Percentiles rank a stretch among this genome's conserved stretches.
Conservation (phyloP, 176 grass and related monocot genomes). For the Alopecurus myosuroides region DNA sequence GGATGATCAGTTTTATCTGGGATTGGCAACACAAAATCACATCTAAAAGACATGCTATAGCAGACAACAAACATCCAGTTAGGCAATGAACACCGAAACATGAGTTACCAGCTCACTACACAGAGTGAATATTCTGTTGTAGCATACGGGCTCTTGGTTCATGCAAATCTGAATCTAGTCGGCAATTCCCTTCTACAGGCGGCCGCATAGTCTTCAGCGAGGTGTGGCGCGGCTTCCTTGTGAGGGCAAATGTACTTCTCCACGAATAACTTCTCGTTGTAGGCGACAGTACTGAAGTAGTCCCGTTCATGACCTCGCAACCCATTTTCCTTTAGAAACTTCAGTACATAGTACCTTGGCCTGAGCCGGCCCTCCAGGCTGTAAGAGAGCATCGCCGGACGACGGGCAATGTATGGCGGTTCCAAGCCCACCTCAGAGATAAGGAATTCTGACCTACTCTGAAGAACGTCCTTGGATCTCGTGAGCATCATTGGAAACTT, state of each 20-base stretch:
- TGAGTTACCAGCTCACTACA: neutral
- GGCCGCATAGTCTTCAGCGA: neutral
- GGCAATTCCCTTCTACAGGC: neutral
- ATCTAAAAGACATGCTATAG: neutral
- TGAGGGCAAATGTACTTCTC: conserved; percentile 23
- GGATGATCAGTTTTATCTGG: neutral
- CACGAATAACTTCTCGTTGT: neutral
- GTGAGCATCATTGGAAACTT: rapidly evolving
- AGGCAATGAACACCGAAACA: neutral
- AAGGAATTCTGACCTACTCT: neutral
- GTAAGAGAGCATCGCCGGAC: neutral
- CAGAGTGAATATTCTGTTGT: neutral
- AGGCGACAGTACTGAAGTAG: neutral
- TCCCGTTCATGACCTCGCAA: neutral
- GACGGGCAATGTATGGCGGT: neutral
- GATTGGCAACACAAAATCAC: neutral
- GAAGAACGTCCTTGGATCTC: neutral
- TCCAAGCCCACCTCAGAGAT: neutral
- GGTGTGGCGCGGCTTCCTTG: neutral
- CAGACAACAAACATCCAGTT: neutral
- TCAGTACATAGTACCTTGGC: neutral
- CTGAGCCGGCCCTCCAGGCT: neutral
- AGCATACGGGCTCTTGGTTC: neutral
- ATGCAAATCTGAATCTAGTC: neutral
- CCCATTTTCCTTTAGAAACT: neutral